A percentile compares a stretch with the other conserved stretches of the same genome.
Conservation (phyloP, 2,329 filamentous ascomycete species). For the Exophiala phaeomuriformis region DNA sequence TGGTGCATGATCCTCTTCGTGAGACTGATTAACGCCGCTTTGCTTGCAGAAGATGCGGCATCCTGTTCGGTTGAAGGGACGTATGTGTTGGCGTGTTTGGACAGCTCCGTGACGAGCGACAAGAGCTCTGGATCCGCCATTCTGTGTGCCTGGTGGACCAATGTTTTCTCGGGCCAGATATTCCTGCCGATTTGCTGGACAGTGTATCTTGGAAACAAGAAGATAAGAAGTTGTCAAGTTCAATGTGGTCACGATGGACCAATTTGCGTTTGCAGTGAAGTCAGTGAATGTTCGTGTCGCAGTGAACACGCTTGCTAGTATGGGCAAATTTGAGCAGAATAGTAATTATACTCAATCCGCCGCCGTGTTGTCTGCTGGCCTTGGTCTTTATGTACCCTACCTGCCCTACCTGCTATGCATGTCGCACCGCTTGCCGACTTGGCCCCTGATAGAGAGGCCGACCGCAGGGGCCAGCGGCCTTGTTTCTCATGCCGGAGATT, state of each 20-base stretch:
- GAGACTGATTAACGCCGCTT: conserved; percentile 6
- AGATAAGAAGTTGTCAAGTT: too few relatives aligned
- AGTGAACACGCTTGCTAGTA: too few relatives aligned
- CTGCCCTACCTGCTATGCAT: too few relatives aligned
- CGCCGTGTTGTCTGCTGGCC: too few relatives aligned
- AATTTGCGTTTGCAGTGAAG: not conserved
- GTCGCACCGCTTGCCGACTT: not conserved
- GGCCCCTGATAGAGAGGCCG: not conserved
- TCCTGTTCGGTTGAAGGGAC: conserved; percentile 7
- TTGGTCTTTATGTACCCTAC: not conserved
- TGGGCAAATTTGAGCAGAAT: too few relatives aligned
- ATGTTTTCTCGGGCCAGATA: too few relatives aligned
- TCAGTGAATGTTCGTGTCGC: too few relatives aligned
- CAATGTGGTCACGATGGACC: not conserved
- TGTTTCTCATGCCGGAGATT: not conserved
- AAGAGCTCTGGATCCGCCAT: not conserved
- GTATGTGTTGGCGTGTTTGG: conserved; percentile 1
- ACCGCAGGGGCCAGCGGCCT: not conserved
- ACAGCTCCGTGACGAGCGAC: conserved; percentile 6
- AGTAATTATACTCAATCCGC: too few relatives aligned
- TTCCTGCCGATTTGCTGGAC: too few relatives aligned
- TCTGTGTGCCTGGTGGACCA: not conserved
- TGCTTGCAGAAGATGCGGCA: conserved; percentile 6
- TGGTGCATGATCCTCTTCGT: conserved; percentile 8
- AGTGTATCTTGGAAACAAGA: too few relatives aligned